Evolutionary conservation across 2,329 filamentous ascomycete species (phyloP).

Genomic region (Teratosphaeria zuluensis): DNA sequence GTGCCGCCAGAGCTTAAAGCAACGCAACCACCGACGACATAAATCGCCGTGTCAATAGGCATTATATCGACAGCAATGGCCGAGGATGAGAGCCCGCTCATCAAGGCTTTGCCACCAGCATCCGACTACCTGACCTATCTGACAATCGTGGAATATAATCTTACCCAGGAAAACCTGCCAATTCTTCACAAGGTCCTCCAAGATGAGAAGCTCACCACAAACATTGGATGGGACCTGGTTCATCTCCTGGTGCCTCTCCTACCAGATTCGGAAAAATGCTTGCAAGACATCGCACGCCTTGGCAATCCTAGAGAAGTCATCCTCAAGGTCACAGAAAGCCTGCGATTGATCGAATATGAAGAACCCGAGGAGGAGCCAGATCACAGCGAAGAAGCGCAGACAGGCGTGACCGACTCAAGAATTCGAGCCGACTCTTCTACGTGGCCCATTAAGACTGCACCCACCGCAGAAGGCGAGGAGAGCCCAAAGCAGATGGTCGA

Average conservation of each 20-base stretch:
- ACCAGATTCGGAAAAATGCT: constrained; percentile 55
- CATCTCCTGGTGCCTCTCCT: constrained; percentile 61
- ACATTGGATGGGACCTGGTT: constrained; percentile 78
- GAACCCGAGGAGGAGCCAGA: constrained; percentile 55
- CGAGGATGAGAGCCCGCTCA: constrained; percentile 38
- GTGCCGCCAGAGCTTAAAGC: too few species aligned
- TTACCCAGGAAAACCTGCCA: constrained; percentile 57
- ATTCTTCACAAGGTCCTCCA: constrained; percentile 59
- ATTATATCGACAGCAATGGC: constrained; percentile 8
- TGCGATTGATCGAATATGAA: constrained; percentile 53
- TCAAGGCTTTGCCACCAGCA: constrained; percentile 49
- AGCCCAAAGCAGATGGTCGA: constrained; percentile 22
- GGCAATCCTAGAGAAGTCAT: constrained; percentile 77
- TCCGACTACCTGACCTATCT: constrained; percentile 68
- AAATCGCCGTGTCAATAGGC: background rate
- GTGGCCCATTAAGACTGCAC: constrained; percentile 20
- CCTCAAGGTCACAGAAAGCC: constrained; percentile 65
- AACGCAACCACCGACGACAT: too few species aligned
- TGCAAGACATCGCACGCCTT: constrained; percentile 64
- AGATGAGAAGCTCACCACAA: constrained; percentile 57
- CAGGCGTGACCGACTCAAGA: constrained; percentile 9
- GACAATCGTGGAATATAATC: constrained; percentile 65
- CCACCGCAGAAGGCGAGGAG: constrained; percentile 5
- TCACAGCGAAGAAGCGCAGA: constrained; percentile 28
- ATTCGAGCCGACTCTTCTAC: constrained; percentile 16